Evolutionary conservation across 108 stramenopile genomes (phyloP).

Genomic region (Nitzschia sp.): DNA sequence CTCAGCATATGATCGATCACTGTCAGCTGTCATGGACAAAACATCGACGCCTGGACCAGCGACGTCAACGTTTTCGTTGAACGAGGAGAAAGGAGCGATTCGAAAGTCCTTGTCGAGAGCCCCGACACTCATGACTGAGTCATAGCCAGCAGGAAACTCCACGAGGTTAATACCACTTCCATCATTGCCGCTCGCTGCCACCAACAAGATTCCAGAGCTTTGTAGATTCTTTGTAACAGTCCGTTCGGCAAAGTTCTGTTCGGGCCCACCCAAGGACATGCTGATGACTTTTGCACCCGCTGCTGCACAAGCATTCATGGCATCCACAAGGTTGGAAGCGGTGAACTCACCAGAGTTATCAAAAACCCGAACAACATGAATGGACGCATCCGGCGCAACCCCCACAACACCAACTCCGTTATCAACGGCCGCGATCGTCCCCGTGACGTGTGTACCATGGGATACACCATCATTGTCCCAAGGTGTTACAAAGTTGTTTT

Average conservation of each 20-base stretch:
- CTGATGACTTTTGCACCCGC: conserved; percentile 52
- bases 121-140: conserved; percentile 50
- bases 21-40: background rate
- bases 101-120: conserved; percentile 18
- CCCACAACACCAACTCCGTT: conserved; percentile 59
- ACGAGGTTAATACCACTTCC: conserved; percentile 16
- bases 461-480: conserved; percentile 21
- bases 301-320: conserved; percentile 40
- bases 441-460: conserved; percentile 62
- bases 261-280: conserved; percentile 46
- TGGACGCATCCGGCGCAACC: conserved; percentile 31
- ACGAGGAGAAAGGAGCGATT: conserved; percentile 12
- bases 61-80: conserved; percentile 52
- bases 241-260: conserved; percentile 3
- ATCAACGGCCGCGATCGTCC: conserved; percentile 60
- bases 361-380: conserved; percentile 46
- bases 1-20: conserved; percentile 2
- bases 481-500: conserved; percentile 3
- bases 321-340: conserved; percentile 36
- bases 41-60: conserved; percentile 46
- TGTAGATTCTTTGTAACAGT: conserved; percentile 19
- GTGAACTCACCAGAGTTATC: conserved; percentile 19
- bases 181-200: conserved; percentile 69
- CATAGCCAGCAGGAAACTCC: conserved; percentile 54
- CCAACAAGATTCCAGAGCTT: conserved; percentile 47